Conservation (phyloP, 2,329 filamentous ascomycete genomes). For the Aspergillus latus region DNA sequence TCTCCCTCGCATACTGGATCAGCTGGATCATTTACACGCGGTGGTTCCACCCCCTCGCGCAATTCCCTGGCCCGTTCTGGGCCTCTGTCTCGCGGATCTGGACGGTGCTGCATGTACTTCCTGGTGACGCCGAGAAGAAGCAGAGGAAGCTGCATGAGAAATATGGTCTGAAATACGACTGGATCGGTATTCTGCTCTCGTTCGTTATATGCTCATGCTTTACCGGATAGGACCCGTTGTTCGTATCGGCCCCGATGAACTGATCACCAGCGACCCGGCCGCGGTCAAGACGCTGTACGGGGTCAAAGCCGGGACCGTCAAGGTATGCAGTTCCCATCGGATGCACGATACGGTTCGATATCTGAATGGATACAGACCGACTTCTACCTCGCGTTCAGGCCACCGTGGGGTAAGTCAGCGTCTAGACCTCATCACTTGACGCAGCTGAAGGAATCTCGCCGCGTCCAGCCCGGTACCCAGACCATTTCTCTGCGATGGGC, state of each 20-base stretch:
- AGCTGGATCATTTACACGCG: conserved; percentile 30
- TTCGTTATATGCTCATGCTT: neutral
- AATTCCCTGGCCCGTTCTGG: conserved; percentile 25
- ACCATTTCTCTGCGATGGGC: conserved; percentile 25
- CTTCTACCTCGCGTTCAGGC: conserved; percentile 9
- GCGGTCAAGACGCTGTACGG: conserved; percentile 28
- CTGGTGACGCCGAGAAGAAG: conserved; percentile 25
- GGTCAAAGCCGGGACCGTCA: conserved; percentile 17
- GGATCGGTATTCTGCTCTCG: no score
- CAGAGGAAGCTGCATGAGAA: conserved; percentile 21
- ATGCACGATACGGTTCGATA: neutral
- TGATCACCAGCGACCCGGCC: conserved; percentile 25
- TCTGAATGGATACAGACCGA: conserved; percentile 25
- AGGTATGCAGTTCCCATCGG: conserved; percentile 2
- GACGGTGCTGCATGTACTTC: conserved; percentile 24
- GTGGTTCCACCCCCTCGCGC: conserved; percentile 21
- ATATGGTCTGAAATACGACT: conserved; percentile 13
- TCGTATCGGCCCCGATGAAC: conserved; percentile 26
- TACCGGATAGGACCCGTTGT: conserved; percentile 19
- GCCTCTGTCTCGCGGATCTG: conserved; percentile 29
- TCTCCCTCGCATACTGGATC: conserved; percentile 10
- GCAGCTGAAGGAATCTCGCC: no score
- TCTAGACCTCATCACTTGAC: no score
- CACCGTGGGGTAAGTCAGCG: conserved; percentile 14
- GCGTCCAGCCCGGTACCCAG: conserved; percentile 21